Evolutionary conservation across 2,329 filamentous ascomycete species (phyloP).

Genomic region (Byssochlamys sp.): DNA sequence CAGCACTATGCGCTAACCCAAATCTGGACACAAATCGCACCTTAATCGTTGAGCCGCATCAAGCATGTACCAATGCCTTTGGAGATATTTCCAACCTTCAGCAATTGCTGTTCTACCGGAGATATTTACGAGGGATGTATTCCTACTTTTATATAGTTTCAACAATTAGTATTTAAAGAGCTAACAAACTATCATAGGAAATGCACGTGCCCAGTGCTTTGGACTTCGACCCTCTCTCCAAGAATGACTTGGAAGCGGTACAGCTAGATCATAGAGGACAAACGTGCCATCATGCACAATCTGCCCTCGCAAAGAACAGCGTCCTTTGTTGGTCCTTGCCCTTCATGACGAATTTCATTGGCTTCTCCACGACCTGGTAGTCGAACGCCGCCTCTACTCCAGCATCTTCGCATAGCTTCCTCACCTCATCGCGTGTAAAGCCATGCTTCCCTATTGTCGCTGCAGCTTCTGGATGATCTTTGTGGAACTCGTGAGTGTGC

Average conservation of each 20-base stretch:
- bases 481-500: conserved; percentile 9
- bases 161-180: not conserved
- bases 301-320: conserved; percentile 24
- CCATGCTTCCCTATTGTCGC: conserved; percentile 57
- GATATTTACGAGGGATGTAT: not conserved
- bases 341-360: conserved; percentile 35
- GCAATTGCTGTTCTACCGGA: not conserved
- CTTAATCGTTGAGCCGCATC: not conserved
- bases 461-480: conserved; percentile 25
- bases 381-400: conserved; percentile 50
- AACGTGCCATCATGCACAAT: conserved; percentile 9
- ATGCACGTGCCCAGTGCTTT: not conserved
- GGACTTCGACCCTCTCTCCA: not conserved
- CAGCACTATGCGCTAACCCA: not conserved
- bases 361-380: conserved; percentile 46
- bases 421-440: conserved; percentile 53
- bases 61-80: not conserved
- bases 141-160: not conserved
- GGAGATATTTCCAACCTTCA: not conserved
- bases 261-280: not conserved
- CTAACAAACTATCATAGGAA: not conserved
- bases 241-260: not conserved
- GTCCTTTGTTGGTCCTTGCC: conserved; percentile 17
- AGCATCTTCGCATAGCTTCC: conserved; percentile 53
- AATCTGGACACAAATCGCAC: not conserved